phyloP scores from a whole-genome alignment of 2,329 filamentous ascomycete species.

The Pseudofabraea citricarpa region DNA sequence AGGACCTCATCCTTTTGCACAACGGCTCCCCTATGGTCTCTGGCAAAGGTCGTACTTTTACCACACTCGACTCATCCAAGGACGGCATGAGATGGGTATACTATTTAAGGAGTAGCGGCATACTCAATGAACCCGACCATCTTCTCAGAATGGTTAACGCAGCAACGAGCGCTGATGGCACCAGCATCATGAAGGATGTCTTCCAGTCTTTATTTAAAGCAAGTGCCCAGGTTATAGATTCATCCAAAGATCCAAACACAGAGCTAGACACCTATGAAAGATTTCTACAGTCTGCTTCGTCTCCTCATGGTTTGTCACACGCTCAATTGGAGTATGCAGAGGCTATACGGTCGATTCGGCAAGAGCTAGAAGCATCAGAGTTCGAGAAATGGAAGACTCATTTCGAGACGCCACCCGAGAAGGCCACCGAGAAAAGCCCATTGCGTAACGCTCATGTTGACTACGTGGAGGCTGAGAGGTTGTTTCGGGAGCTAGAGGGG shows the following conservation, averaged over 20 bases:
- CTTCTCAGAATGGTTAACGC: too few relatives aligned
- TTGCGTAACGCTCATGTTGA: slow-evolving; percentile 1
- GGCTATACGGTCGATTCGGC: too few relatives aligned
- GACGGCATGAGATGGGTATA: slow-evolving; percentile 10
- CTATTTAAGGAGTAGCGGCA: background rate
- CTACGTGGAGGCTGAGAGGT: slow-evolving; percentile 2
- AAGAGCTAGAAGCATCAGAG: too few relatives aligned
- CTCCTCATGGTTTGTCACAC: too few relatives aligned
- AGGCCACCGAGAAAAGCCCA: too few relatives aligned
- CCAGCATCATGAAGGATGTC: too few relatives aligned
- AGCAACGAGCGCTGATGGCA: too few relatives aligned
- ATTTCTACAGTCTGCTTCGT: slow-evolving; percentile 13
- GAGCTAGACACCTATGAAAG: slow-evolving; percentile 26
- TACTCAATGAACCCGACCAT: background rate
- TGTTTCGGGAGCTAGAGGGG: slow-evolving; percentile 3
- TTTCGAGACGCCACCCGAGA: too few relatives aligned
- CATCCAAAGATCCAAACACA: slow-evolving; percentile 10
- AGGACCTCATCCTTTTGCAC: slow-evolving; percentile 22
- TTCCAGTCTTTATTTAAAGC: too few relatives aligned
- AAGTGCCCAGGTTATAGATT: too few relatives aligned
- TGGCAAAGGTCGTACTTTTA: background rate
- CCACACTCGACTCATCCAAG: background rate
- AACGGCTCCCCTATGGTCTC: slow-evolving; percentile 2
- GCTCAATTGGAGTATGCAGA: too few relatives aligned
- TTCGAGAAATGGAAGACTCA: too few relatives aligned